phyloP scores from a whole-genome alignment of 2,329 filamentous ascomycete species.

The Paecilomyces sp. region DNA sequence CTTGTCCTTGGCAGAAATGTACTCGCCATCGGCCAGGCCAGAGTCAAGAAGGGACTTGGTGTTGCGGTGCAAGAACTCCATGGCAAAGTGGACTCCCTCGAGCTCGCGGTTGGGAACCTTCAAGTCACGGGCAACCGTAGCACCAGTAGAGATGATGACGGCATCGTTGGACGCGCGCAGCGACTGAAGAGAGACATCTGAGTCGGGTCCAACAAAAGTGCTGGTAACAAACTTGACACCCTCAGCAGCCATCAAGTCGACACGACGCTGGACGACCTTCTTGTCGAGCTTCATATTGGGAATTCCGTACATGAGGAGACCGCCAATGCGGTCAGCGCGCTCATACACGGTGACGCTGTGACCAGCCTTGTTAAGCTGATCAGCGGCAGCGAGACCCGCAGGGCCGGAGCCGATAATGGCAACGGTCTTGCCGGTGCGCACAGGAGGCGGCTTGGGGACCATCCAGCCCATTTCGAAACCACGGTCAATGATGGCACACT shows the following conservation, averaged over 20 bases:
- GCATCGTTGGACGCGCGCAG: slow-evolving; percentile 71
- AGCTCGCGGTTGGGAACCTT: slow-evolving; percentile 84
- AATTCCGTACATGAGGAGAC: slow-evolving; percentile 95
- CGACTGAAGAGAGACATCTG: slow-evolving; percentile 59
- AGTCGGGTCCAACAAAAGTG: slow-evolving; percentile 68
- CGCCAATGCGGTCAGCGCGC: slow-evolving; percentile 82
- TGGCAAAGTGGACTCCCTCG: slow-evolving; percentile 88
- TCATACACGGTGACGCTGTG: slow-evolving; percentile 88
- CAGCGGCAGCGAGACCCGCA: slow-evolving; percentile 79
- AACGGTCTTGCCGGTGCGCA: slow-evolving; percentile 79
- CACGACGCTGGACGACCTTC: slow-evolving; percentile 88
- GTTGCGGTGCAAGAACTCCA: slow-evolving; percentile 96
- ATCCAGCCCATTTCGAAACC: slow-evolving; percentile 99
- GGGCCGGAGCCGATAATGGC: slow-evolving; percentile 90
- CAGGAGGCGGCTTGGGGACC: slow-evolving; percentile 69
- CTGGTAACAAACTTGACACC: slow-evolving; percentile 76
- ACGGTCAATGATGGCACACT: slow-evolving; percentile 95
- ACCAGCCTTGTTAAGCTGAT: slow-evolving; percentile 89
- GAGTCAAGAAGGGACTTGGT: slow-evolving; percentile 96
- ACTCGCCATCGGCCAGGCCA: slow-evolving; percentile 70
- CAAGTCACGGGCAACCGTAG: slow-evolving; percentile 86
- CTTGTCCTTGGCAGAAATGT: slow-evolving; percentile 94
- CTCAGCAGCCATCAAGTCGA: slow-evolving; percentile 89
- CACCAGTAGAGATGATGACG: slow-evolving; percentile 85
- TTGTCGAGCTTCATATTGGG: slow-evolving; percentile 99